Evolutionary conservation across 2,329 filamentous ascomycete genomes (phyloP).

Genomic region (Cercospora citrullina): DNA sequence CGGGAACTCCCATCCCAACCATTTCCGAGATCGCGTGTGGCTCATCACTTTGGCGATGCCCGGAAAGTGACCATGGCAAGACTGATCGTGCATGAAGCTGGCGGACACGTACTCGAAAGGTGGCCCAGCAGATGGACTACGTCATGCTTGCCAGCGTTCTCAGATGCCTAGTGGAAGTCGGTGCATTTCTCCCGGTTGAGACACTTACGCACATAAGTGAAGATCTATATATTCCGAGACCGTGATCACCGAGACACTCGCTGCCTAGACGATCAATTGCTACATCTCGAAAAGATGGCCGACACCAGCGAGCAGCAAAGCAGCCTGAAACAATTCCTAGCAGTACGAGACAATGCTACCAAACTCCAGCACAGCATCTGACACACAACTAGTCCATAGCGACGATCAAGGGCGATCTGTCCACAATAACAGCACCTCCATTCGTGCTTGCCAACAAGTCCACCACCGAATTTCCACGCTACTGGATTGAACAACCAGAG

Average conservation of each 20-base stretch:
- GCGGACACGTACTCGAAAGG: background rate
- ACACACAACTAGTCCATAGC: slow-evolving; percentile 41
- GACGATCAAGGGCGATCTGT: slow-evolving; percentile 49
- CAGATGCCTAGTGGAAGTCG: background rate
- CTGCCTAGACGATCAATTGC: background rate
- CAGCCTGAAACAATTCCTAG: slow-evolving; percentile 35
- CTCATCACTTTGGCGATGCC: background rate
- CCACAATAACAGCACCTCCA: slow-evolving; percentile 50
- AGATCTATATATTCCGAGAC: background rate
- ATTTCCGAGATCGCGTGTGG: background rate
- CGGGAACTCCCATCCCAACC: background rate
- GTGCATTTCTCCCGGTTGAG: background rate
- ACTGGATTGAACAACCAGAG: slow-evolving; percentile 49
- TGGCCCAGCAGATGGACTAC: slow-evolving; percentile 2
- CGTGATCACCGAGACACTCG: background rate
- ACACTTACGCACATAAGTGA: background rate
- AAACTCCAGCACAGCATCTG: background rate
- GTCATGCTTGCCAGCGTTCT: background rate
- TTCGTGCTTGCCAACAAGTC: slow-evolving; percentile 49
- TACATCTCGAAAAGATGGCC: slow-evolving; percentile 15
- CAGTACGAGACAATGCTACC: slow-evolving; percentile 20
- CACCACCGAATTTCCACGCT: slow-evolving; percentile 49
- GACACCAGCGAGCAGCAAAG: slow-evolving; percentile 29
- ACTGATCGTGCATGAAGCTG: background rate
- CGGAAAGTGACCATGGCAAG: background rate